phyloP scores from a whole-genome alignment of 2,329 filamentous ascomycete species.

The Herpotrichia juniperi region DNA sequence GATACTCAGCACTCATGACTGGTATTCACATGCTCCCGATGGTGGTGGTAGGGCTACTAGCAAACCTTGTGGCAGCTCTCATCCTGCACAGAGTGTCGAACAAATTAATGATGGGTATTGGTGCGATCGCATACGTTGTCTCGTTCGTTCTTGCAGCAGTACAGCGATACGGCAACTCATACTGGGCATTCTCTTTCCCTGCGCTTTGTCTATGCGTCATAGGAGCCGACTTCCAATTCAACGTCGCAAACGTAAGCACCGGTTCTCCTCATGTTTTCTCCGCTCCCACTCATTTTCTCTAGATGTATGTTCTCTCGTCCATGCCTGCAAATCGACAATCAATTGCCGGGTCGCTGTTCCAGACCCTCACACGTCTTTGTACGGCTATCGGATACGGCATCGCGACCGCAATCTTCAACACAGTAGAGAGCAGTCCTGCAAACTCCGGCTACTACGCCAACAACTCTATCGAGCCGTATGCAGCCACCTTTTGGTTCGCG shows the following conservation, averaged over 20 bases:
- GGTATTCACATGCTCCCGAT: slow-evolving; percentile 70
- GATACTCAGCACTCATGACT: slow-evolving; percentile 61
- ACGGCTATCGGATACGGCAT: slow-evolving; percentile 67
- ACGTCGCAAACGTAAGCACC: slow-evolving; percentile 66
- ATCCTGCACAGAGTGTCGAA: slow-evolving; percentile 70
- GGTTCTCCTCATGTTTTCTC: not conserved
- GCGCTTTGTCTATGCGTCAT: slow-evolving; percentile 65
- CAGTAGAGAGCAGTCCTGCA: slow-evolving; percentile 38
- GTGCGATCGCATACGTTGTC: slow-evolving; percentile 51
- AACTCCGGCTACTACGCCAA: slow-evolving; percentile 49
- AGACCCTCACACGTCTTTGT: slow-evolving; percentile 67
- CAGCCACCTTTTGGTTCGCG: slow-evolving; percentile 59
- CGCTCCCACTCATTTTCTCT: slow-evolving; percentile 11
- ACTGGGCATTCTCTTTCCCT: slow-evolving; percentile 72
- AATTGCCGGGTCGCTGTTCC: slow-evolving; percentile 71
- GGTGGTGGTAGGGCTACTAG: slow-evolving; percentile 66
- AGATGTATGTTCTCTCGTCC: slow-evolving; percentile 74
- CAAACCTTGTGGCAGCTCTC: slow-evolving; percentile 67
- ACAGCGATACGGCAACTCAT: slow-evolving; percentile 60
- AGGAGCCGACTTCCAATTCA: slow-evolving; percentile 73
- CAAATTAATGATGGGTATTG: slow-evolving; percentile 64
- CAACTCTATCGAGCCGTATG: slow-evolving; percentile 57
- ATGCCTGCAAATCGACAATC: slow-evolving; percentile 68
- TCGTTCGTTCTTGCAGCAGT: slow-evolving; percentile 63
- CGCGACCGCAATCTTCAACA: slow-evolving; percentile 65